A percentile compares a stretch with the other conserved stretches of the same genome.
phyloP scores from a whole-genome alignment of 1,284 basidiomycete species.

The Marasmius tenuissimus region DNA sequence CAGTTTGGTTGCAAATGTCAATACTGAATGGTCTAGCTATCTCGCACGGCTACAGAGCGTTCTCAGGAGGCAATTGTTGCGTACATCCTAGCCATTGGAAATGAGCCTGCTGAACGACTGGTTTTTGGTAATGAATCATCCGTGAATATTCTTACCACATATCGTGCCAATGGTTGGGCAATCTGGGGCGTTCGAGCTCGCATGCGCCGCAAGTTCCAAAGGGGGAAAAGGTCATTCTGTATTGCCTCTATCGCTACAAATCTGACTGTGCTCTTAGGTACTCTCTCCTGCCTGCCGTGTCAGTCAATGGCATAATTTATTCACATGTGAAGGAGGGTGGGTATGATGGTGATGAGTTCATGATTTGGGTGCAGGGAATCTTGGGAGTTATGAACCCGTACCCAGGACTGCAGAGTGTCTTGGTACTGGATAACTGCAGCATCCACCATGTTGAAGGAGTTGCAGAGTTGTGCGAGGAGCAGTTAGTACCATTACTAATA shows the following conservation, averaged over 20 bases:
- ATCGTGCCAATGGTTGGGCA: neutral
- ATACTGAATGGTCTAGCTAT: neutral
- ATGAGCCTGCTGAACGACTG: neutral
- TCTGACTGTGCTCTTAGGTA: constrained; percentile 9
- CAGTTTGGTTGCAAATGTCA: neutral
- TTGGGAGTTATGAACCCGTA: constrained; percentile 19
- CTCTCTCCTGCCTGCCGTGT: constrained; percentile 20
- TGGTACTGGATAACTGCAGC: neutral
- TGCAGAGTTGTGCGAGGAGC: neutral
- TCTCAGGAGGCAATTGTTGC: neutral
- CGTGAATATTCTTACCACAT: neutral
- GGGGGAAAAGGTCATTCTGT: neutral
- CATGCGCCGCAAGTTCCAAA: neutral
- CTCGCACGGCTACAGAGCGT: neutral
- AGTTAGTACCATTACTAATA: neutral
- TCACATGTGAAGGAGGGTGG: constrained; percentile 20
- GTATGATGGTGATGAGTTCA: constrained; percentile 20
- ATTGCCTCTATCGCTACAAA: no score
- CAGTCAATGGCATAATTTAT: constrained; percentile 18
- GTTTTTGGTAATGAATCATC: constrained; percentile 1
- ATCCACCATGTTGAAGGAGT: neutral
- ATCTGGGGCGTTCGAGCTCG: neutral
- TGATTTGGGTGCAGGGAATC: constrained; percentile 20
- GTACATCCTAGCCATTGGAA: neutral
- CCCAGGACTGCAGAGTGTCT: neutral